These are phyloP conservation scores for Cyclotella baltica DNA, from an alignment of 108 stramenopile species.

Conservation along the genomic window DNA sequence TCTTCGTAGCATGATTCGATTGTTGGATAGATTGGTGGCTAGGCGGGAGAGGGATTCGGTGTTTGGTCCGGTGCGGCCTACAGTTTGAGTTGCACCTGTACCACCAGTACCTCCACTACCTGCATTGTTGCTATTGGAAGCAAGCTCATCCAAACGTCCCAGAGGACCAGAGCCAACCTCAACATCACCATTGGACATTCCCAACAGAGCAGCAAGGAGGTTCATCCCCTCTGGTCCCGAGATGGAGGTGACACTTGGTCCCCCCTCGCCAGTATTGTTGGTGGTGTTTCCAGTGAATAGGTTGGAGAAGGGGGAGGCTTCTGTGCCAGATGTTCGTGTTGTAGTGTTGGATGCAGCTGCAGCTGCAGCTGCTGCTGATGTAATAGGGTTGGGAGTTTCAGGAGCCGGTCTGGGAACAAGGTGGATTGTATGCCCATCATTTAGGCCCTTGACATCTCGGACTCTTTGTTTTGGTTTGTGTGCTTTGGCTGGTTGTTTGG, in stretches of 20 bases:
- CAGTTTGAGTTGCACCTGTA: too few species aligned
- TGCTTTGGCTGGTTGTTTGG: neutral
- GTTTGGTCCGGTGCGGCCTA: neutral
- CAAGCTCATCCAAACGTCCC: neutral
- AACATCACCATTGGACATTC: constrained; percentile 4
- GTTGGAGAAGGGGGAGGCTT: neutral
- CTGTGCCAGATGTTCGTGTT: neutral
- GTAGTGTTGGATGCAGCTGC: constrained; percentile 5
- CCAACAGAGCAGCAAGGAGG: constrained; percentile 39
- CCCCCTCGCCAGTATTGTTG: neutral
- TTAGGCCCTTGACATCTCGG: constrained; percentile 77
- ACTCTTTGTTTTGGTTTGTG: constrained; percentile 27
- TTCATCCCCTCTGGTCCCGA: constrained; percentile 41
- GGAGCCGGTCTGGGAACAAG: constrained; percentile 67
- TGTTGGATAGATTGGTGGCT: neutral
- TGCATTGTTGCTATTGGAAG: constrained; percentile 1
- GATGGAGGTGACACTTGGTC: constrained; percentile 16
- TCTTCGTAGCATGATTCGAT: neutral
- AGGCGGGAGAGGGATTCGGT: constrained; percentile 1
- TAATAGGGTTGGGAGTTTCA: neutral
- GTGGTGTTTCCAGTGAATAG: neutral
- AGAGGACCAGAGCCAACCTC: neutral
- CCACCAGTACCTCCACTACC: too few species aligned
- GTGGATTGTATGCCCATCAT: constrained; percentile 89
- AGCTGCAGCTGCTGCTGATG: constrained; percentile 3